phyloP scores from a whole-genome alignment of 768 basidiomycete species.

The Favolaschia claudopus region DNA sequence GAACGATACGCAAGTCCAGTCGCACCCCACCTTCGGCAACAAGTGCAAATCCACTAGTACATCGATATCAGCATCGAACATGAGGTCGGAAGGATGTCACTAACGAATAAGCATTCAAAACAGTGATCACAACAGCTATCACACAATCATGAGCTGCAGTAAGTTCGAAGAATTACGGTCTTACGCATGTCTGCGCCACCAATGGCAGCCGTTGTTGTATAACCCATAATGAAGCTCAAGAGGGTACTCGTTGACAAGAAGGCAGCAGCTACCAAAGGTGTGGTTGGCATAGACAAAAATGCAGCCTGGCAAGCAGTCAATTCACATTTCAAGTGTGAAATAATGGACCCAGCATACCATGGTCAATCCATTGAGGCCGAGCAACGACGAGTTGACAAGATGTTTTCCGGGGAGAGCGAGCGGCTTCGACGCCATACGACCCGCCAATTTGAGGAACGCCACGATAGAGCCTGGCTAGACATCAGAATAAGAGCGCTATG shows the following conservation, averaged over 20 bases:
- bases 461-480: constrained; percentile 66
- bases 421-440: constrained; percentile 79
- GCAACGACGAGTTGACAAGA: constrained; percentile 72
- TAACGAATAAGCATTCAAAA: constrained; percentile 86
- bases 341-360: constrained; percentile 47
- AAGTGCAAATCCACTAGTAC: constrained; percentile 75
- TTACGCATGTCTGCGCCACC: constrained; percentile 94
- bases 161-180: constrained; percentile 36
- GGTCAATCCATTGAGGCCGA: constrained; percentile 73
- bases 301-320: constrained; percentile 47
- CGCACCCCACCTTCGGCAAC: constrained; percentile 75
- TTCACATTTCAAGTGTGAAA: neutral
- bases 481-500: neutral
- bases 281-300: constrained; percentile 74
- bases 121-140: constrained; percentile 93
- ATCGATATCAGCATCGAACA: neutral
- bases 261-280: constrained; percentile 78
- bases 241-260: constrained; percentile 77
- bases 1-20: neutral
- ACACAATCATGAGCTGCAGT: constrained; percentile 20
- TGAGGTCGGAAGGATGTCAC: constrained; percentile 16
- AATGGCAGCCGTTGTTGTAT: constrained; percentile 89
- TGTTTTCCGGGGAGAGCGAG: constrained; percentile 80
- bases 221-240: constrained; percentile 86
- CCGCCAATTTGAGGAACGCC: constrained; percentile 88